These are phyloP conservation scores for Panicum miliaceum DNA, from an alignment of 176 grass and related monocot species.

Conservation along the genomic window DNA sequence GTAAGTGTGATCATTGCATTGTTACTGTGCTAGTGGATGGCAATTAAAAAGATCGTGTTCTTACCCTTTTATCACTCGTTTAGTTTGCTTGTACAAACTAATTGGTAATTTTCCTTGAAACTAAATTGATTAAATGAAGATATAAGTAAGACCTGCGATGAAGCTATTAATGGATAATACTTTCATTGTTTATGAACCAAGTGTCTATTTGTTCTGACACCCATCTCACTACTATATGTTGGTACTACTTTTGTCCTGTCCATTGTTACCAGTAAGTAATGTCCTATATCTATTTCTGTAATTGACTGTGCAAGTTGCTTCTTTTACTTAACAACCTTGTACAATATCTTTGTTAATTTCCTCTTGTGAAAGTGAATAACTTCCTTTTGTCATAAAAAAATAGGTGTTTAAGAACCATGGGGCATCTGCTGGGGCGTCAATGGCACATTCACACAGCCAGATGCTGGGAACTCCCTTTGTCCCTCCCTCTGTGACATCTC, in stretches of 20 bases:
- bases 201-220: neutral
- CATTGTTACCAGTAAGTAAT: neutral
- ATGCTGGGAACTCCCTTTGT: constrained; percentile 89
- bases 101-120: neutral
- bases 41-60: neutral
- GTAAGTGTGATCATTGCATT: neutral
- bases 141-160: neutral
- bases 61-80: neutral
- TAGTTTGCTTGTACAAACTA: neutral
- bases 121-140: neutral
- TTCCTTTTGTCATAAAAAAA: neutral
- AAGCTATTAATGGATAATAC: neutral
- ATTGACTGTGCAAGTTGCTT: constrained; percentile 9
- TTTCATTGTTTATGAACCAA: neutral
- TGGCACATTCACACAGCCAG: constrained; percentile 97
- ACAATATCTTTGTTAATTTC: constrained; percentile 4
- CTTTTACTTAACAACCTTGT: neutral
- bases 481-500: constrained; percentile 70
- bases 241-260: neutral
- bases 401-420: constrained; percentile 98
- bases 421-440: constrained; percentile 86
- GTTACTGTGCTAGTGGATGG: neutral
- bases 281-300: neutral
- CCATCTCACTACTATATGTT: neutral
- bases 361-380: constrained; percentile 2